Conservation (phyloP, 306 rosid genomes). For the Cucumis melo region DNA sequence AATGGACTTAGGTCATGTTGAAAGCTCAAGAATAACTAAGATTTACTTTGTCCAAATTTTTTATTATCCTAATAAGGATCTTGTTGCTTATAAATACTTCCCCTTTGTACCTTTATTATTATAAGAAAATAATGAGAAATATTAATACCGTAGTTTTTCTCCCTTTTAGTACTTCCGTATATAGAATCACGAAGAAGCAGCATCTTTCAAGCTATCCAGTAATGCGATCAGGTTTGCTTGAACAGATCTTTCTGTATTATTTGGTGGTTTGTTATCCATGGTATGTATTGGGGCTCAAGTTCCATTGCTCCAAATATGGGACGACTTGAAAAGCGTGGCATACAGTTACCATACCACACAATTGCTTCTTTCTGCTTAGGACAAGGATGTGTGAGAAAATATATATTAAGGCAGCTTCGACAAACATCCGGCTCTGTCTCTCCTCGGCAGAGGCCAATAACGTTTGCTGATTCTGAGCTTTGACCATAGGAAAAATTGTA, state of each 20-base stretch:
- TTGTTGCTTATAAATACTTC: too few species aligned
- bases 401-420: constrained; percentile 21
- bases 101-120: too few species aligned
- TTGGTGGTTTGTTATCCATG: too few species aligned
- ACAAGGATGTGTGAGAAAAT: constrained; percentile 7
- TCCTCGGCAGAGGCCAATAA: constrained; percentile 33
- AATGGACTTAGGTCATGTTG: too few species aligned
- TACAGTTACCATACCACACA: constrained; percentile 33
- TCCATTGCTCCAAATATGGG: constrained; percentile 5
- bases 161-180: too few species aligned
- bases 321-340: constrained; percentile 27
- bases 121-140: too few species aligned
- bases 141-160: too few species aligned
- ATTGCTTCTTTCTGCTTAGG: constrained; percentile 26
- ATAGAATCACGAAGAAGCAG: background rate
- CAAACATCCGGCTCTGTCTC: constrained; percentile 22
- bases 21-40: too few species aligned
- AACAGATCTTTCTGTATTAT: background rate
- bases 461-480: background rate
- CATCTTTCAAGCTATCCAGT: background rate
- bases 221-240: background rate
- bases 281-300: background rate
- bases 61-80: too few species aligned
- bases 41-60: too few species aligned
- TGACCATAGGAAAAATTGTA: constrained; percentile 6